Evolutionary conservation across 257 asterid species (phyloP).

Genomic region (Fraxinus cuspidata): DNA sequence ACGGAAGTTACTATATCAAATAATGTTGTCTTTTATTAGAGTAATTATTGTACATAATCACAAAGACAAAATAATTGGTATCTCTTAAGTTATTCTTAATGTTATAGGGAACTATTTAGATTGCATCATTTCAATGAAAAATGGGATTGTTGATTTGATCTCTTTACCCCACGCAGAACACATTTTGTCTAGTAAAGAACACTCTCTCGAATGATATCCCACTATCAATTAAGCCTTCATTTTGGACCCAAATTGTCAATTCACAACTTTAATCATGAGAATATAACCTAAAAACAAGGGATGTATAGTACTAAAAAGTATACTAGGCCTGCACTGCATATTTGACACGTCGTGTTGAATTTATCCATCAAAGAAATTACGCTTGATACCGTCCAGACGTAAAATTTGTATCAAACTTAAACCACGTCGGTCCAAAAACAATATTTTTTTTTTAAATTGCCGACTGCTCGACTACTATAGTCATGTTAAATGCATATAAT

Average conservation of each 20-base stretch:
- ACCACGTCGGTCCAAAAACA: too few species aligned
- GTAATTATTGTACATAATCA: slow-evolving; percentile 32
- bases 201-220: slow-evolving; percentile 36
- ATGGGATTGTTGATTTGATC: slow-evolving; percentile 31
- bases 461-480: too few species aligned
- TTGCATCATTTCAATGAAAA: slow-evolving; percentile 35
- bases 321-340: neutral
- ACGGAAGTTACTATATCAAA: slow-evolving; percentile 30
- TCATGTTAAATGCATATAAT: too few species aligned
- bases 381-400: too few species aligned
- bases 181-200: slow-evolving; percentile 39
- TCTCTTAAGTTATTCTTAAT: slow-evolving; percentile 18
- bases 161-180: slow-evolving; percentile 40
- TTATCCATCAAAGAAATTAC: too few species aligned
- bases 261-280: slow-evolving; percentile 21
- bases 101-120: slow-evolving; percentile 24
- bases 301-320: neutral
- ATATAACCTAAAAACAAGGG: slow-evolving; percentile 26
- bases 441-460: neutral
- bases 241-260: slow-evolving; percentile 46
- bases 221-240: slow-evolving; percentile 40
- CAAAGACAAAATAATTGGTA: slow-evolving; percentile 23
- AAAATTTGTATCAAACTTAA: too few species aligned
- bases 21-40: slow-evolving; percentile 42
- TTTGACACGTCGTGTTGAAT: neutral